Evolutionary conservation across 805 yeast species (phyloP), one percentile per base, ranked within the genome.

Genomic region (Candida quercuum): DNA sequence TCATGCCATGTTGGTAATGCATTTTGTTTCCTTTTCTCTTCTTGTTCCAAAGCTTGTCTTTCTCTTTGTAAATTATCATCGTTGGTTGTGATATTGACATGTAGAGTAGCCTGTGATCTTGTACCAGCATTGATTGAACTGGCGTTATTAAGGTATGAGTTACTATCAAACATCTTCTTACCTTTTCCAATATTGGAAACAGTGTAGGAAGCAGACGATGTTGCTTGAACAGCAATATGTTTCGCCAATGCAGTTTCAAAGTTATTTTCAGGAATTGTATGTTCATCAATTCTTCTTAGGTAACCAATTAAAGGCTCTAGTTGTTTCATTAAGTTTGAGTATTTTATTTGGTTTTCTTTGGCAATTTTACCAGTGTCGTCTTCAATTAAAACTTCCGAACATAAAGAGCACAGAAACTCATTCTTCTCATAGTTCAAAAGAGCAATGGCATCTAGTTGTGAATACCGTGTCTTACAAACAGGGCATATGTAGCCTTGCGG

Each of bases 1-100:
- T 83, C 78, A 57, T 93, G 96, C 99, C 99, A 93, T 21, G 93
- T 81, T 7, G 99, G 99, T 48, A 93, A 70, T 4, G 96, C 96
- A 57, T 93, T 93, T 60, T 91, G 96, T 55, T 84, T 81, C 59
- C 89, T 59, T 73, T 81, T 60, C 75, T 78, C 71, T 73, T 79
- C 66, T 68, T 78, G 61, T 58, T 84, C 82, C 54, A 75, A 67
- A 49, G 78, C 79, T 54, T 68, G 72, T 50, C 72, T 72, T 60
- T 81, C 88, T 48, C 77, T 73, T 55, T 73, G 79, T 47, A 73
- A 71, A 43, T 78, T 77, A 52, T 86, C 94, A 60, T 86, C 96
- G 49, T 80, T 84, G 14, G 91, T 93, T 37, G 83, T 72, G 48
- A 93, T 88, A 48, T 85, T 81, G 40, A 93, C 95, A 60, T 86